Base-by-base conservation (phyloP, 495 filamentous ascomycete genomes). In the Cercophora newfieldiana region DNA sequence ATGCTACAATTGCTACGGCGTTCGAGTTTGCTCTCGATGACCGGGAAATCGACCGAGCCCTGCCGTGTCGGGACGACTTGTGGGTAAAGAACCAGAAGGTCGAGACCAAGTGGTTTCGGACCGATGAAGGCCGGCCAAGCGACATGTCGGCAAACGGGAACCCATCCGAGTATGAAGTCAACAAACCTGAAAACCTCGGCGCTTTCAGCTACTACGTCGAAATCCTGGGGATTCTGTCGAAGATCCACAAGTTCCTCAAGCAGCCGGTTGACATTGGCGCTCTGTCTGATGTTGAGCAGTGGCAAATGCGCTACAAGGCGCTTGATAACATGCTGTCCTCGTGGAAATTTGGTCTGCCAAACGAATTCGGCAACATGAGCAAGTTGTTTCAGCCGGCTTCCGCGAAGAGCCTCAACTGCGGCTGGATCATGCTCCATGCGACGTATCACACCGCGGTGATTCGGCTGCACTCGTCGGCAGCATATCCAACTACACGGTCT, bases 1-100 rank as follows among this genome's bases (percentile, higher is more conserved):
- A 95, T 69, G 92, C 93, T 0, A 96, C 92, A 1, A 86, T 96
- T 53, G 89, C 91, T 0, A 97, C 93, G 0, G 91, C 92, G 2
- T 95, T 97, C 68, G 91, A 96, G 72, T 94, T 97, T 75, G 91
- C 90, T 2, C 78, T 97, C 56, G 89, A 92, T 66, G 91, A 96
- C 69, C 91, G 89, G 68, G 92, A 96, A 67, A 94, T 97, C 58
- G 91, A 96, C 71, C 86, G 92, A 26, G 91, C 87, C 53, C 81
- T 97, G 14, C 93, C 93, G 21, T 97, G 93, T 72, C 87, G 90
- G 50, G 92, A 97, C 69, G 90, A 94, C 68, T 81, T 91, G n/a
- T 96, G 91, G 80, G 82, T 88, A 51, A 89, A 88, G 68, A 95
- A 96, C 68, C 87, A 93, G 67, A 86, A 88, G 10, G 90, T 95